Percentiles rank a stretch among this genome's conserved stretches.
phyloP scores from a whole-genome alignment of 768 basidiomycete genomes.

The Lyophyllum decastes region DNA sequence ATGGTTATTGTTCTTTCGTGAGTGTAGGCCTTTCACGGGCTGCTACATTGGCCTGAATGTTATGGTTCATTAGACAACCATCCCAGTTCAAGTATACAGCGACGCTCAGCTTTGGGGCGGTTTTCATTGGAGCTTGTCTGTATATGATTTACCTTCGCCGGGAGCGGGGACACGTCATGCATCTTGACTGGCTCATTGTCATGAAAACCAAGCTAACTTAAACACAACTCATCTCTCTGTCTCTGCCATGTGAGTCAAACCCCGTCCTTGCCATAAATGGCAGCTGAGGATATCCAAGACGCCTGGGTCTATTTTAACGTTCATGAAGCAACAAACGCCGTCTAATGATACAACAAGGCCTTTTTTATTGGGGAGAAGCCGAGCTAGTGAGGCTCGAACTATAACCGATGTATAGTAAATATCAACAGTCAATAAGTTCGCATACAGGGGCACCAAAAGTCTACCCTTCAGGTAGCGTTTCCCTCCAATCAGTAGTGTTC shows the following conservation, averaged over 20 bases:
- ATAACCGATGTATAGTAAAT: not conserved
- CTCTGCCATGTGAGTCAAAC: too few species aligned
- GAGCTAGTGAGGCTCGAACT: not conserved
- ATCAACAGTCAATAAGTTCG: too few species aligned
- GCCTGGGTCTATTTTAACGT: constrained; percentile 6
- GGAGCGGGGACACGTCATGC: not conserved
- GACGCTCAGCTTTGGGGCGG: not conserved
- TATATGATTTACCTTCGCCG: not conserved
- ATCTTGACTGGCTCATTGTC: not conserved
- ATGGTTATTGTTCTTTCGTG: constrained; percentile 5
- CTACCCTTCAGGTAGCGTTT: constrained; percentile 24
- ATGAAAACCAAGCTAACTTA: not conserved
- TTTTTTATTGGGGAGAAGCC: not conserved
- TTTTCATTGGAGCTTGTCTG: not conserved
- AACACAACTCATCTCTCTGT: too few species aligned
- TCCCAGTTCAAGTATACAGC: not conserved
- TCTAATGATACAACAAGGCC: constrained; percentile 11
- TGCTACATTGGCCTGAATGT: not conserved
- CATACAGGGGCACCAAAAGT: constrained; percentile 30
- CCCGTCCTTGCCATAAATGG: too few species aligned
- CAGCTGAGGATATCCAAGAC: not conserved
- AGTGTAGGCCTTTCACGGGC: not conserved
- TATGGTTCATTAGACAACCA: not conserved
- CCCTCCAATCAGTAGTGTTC: constrained; percentile 36
- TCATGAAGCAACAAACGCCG: constrained; percentile 4